Percentiles rank a stretch among this genome's conserved stretches.
Evolutionary conservation across 1,284 basidiomycete species (phyloP).

Genomic region (Hortiboletus rubellus): DNA sequence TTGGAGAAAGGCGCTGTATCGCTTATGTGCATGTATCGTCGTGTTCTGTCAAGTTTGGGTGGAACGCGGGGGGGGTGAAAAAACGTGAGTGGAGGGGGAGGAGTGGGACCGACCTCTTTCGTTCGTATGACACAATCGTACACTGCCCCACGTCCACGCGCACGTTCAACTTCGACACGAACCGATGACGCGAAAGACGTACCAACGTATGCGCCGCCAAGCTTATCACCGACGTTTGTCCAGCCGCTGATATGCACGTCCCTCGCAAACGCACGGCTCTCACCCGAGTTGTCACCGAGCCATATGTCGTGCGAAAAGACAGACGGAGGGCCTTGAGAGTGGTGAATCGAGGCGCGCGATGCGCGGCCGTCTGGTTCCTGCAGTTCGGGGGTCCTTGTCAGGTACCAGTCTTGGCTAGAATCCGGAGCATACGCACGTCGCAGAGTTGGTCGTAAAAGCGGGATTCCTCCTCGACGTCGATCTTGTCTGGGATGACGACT

Average conservation of each 20-base stretch:
- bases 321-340: constrained; percentile 48
- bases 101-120: constrained; percentile 46
- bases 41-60: constrained; percentile 44
- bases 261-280: constrained; percentile 55
- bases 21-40: constrained; percentile 64
- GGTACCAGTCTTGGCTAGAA: neutral
- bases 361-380: constrained; percentile 24
- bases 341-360: constrained; percentile 15
- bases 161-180: neutral
- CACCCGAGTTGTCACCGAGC: constrained; percentile 58
- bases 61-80: neutral
- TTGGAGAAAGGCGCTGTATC: constrained; percentile 68
- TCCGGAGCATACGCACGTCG: constrained; percentile 32
- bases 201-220: constrained; percentile 65
- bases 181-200: constrained; percentile 15
- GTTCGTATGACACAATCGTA: constrained; percentile 67
- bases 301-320: constrained; percentile 64
- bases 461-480: constrained; percentile 50
- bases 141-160: constrained; percentile 36
- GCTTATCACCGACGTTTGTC: constrained; percentile 64
- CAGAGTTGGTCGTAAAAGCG: constrained; percentile 49
- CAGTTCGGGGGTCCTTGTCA: neutral
- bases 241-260: constrained; percentile 65
- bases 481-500: constrained; percentile 36
- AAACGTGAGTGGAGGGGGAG: neutral